Percentiles rank a stretch among this genome's conserved stretches.
Conservation (phyloP, 345 rosid species). For the Camelina hispida region DNA sequence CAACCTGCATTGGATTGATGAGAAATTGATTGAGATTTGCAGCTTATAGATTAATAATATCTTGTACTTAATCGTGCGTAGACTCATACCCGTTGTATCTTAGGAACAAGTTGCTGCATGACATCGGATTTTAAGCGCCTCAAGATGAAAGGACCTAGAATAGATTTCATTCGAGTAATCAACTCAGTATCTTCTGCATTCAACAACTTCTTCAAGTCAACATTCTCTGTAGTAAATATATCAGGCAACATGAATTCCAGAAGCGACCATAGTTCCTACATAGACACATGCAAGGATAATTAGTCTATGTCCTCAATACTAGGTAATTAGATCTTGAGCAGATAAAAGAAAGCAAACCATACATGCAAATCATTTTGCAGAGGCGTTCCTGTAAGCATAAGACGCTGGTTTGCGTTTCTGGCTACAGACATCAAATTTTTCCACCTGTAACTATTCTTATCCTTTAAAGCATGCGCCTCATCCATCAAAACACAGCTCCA, state of each 20-base stretch:
- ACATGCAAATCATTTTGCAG: slow-evolving; percentile 99
- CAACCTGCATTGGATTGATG: slow-evolving; percentile 59
- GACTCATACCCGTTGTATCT: slow-evolving; percentile 74
- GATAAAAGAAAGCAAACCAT: slow-evolving; percentile 36
- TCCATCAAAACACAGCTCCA: slow-evolving; percentile 99
- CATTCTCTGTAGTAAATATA: slow-evolving; percentile 90
- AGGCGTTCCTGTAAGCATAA: slow-evolving; percentile 98
- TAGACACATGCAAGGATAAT: slow-evolving; percentile 13
- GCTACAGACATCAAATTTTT: slow-evolving; percentile 93
- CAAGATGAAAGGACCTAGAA: slow-evolving; percentile 93
- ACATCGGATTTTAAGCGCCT: slow-evolving; percentile 96
- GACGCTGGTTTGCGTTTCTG: slow-evolving; percentile 89
- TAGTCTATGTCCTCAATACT: neutral
- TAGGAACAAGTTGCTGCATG: slow-evolving; percentile 96
- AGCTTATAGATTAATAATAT: slow-evolving; percentile 11
- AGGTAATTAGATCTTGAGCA: slow-evolving; percentile 21
- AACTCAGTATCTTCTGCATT: slow-evolving; percentile 84
- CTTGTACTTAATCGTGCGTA: neutral
- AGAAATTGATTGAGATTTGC: slow-evolving; percentile 12
- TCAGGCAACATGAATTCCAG: slow-evolving; percentile 97
- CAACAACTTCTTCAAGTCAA: slow-evolving; percentile 85
- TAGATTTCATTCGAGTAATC: slow-evolving; percentile 90
- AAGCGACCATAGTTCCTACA: slow-evolving; percentile 94
- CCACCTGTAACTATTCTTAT: slow-evolving; percentile 97
- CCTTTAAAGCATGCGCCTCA: slow-evolving; percentile 98